Evolutionary conservation across 2,329 filamentous ascomycete species (phyloP), one percentile per base, ranked within the genome.

Genomic region (Emergomyces orientalis): DNA sequence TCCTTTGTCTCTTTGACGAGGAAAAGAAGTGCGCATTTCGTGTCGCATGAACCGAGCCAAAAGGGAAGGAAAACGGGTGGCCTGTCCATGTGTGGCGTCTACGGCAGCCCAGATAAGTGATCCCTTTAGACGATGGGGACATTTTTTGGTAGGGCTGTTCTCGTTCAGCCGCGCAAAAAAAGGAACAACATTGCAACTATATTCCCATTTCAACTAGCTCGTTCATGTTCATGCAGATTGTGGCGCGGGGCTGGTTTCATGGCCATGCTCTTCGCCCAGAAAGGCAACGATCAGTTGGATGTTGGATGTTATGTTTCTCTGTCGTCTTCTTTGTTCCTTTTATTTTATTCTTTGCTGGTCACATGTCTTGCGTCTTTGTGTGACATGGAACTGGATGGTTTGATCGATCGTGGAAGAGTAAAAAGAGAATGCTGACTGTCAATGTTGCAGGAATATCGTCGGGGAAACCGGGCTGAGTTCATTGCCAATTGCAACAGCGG

Each of bases 391-490:
- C 13, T n/a, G 11, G 30, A 25, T 22, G 27, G 34, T 32, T 27
- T 56, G 54, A 59, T 49, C 43, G 57, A 43, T 52, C 22, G 19
- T 57, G 45, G 52, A 22, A 45, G 30, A 43, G 27, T 13, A 43
- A 34, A 47, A 59, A 27, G 32, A 57, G 3, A 9, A 60, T 27
- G 32, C 45, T 52, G 17, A 43, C 22, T n/a, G n/a, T n/a, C n/a
- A n/a, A 45, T 17, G 5, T 19, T 54, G 37, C 58, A 83, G 78
- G 82, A 85, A 73, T 85, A 83, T 69, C 76, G 78, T 43, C 70
- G 71, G 25, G 84, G 83, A 61, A 80, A 78, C 17, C 76, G 83
- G 37, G 76, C 81, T 52, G 80, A 84, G 34, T 86, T 86, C 70
- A 72, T 86, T 34, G 74, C 77, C 58, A 81, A 81, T 62, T 81